Percentiles rank a stretch among this genome's conserved stretches.
Conservation (phyloP, 805 yeast genomes). For the Ogataea ramenticola region DNA sequence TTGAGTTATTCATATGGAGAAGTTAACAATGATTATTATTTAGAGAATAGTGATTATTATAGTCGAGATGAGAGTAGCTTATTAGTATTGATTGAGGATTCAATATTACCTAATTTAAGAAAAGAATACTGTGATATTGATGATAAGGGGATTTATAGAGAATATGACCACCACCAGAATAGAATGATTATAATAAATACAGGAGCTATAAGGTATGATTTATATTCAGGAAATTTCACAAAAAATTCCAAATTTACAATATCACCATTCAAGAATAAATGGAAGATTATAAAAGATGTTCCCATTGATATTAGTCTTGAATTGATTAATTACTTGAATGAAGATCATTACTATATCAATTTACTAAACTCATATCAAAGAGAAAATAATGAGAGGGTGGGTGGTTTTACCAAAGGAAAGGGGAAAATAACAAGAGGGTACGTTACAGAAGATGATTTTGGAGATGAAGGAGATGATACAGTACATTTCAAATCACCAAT, state of each 20-base stretch:
- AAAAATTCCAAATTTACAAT: conserved; percentile 73
- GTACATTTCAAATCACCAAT: conserved; percentile 51
- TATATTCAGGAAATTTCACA: conserved; percentile 80
- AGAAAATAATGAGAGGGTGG: conserved; percentile 9
- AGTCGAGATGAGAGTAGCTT: conserved; percentile 45
- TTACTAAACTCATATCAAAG: conserved; percentile 19
- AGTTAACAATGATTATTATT: conserved; percentile 60
- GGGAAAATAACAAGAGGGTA: conserved; percentile 51
- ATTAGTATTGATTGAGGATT: conserved; percentile 30
- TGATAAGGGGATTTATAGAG: conserved; percentile 7
- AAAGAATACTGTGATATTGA: not conserved
- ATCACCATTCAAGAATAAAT: conserved; percentile 76
- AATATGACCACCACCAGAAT: conserved; percentile 13
- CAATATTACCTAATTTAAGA: conserved; percentile 2
- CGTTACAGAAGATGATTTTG: conserved; percentile 78
- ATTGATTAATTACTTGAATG: conserved; percentile 52
- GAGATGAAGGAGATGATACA: conserved; percentile 83
- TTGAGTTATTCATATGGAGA: conserved; percentile 54
- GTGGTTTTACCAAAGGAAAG: conserved; percentile 5
- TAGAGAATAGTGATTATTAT: conserved; percentile 56
- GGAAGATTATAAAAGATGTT: conserved; percentile 58
- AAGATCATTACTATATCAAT: conserved; percentile 31
- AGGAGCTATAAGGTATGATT: conserved; percentile 82
- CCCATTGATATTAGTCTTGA: conserved; percentile 50
- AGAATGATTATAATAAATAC: conserved; percentile 70